Conservation (phyloP, 2,329 filamentous ascomycete species). For the Rosellinia necatrix region DNA sequence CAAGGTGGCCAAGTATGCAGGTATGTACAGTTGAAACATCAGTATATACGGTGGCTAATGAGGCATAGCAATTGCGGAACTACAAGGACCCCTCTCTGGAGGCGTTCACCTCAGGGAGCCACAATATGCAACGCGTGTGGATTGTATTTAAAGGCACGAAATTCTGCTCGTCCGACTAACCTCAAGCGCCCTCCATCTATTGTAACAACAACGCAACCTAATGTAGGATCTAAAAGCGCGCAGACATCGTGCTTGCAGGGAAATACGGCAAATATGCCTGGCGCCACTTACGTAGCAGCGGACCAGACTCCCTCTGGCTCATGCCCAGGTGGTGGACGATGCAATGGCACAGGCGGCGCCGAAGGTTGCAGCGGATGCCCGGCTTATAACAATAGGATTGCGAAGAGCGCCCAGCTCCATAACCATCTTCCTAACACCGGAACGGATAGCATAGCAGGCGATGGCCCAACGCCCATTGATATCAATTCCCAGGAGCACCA, state of each 20-base stretch:
- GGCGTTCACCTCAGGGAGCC: conserved; percentile 86
- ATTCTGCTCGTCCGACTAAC: conserved; percentile 87
- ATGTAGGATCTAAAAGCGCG: conserved; percentile 47
- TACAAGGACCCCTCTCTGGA: conserved; percentile 91
- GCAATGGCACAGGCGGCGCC: conserved; percentile 94
- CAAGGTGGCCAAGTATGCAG: conserved; percentile 43
- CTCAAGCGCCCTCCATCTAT: conserved; percentile 75
- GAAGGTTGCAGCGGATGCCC: conserved; percentile 95
- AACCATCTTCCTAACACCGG: conserved; percentile 43
- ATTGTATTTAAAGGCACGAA: conserved; percentile 90
- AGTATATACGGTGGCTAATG: conserved; percentile 3
- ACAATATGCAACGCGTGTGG: conserved; percentile 99
- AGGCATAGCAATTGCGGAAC: conserved; percentile 84
- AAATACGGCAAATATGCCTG: conserved; percentile 46
- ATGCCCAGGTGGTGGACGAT: conserved; percentile 91
- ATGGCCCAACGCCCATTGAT: conserved; percentile 52
- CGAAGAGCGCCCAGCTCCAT: conserved; percentile 78
- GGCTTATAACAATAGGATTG: conserved; percentile 94
- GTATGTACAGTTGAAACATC: conserved; percentile 30
- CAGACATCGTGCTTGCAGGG: conserved; percentile 47
- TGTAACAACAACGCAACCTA: conserved; percentile 50
- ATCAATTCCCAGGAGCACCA: conserved; percentile 52
- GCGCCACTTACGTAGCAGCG: conserved; percentile 75
- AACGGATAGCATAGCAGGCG: conserved; percentile 35
- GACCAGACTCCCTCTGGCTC: conserved; percentile 80